Percentiles rank a stretch among this genome's conserved stretches.
Evolutionary conservation across 208 protist species (phyloP).

Genomic region (Leishmania tarentolae): DNA sequence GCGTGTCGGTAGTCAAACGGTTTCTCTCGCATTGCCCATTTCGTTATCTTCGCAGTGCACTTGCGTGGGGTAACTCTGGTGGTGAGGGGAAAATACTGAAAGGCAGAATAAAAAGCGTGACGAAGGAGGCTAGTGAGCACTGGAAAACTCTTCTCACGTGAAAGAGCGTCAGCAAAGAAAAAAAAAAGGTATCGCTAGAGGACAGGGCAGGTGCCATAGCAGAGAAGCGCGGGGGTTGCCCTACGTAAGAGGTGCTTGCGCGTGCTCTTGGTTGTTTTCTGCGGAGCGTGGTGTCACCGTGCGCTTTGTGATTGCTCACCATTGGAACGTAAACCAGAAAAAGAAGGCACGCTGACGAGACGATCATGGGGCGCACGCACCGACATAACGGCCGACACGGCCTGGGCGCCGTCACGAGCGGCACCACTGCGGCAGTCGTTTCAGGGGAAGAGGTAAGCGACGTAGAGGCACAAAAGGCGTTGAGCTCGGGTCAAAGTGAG

Average conservation of each 20-base stretch:
- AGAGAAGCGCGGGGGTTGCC: too few species aligned
- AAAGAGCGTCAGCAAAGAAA: not conserved
- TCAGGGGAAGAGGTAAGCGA: not conserved
- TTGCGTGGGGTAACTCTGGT: not conserved
- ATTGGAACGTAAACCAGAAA: not conserved
- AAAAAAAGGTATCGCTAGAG: not conserved
- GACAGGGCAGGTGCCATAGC: not conserved
- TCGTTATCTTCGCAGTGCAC: not conserved
- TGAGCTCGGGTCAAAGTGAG: not conserved
- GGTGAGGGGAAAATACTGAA: not conserved
- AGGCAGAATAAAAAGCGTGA: not conserved
- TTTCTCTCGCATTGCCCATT: not conserved
- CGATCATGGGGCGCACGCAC: slow-evolving; percentile 6
- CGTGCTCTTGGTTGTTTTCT: not conserved
- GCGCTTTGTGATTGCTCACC: not conserved
- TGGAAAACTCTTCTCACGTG: not conserved
- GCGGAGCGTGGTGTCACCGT: not conserved
- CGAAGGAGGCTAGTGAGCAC: not conserved
- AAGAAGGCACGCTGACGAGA: not conserved
- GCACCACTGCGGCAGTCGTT: not conserved
- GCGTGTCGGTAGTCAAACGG: not conserved
- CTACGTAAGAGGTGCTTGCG: not conserved
- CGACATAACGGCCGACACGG: not conserved
- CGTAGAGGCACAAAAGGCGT: not conserved
- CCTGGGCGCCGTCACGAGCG: not conserved